phyloP scores from a whole-genome alignment of 169 alveolate species.

The Plasmodium vivax region DNA sequence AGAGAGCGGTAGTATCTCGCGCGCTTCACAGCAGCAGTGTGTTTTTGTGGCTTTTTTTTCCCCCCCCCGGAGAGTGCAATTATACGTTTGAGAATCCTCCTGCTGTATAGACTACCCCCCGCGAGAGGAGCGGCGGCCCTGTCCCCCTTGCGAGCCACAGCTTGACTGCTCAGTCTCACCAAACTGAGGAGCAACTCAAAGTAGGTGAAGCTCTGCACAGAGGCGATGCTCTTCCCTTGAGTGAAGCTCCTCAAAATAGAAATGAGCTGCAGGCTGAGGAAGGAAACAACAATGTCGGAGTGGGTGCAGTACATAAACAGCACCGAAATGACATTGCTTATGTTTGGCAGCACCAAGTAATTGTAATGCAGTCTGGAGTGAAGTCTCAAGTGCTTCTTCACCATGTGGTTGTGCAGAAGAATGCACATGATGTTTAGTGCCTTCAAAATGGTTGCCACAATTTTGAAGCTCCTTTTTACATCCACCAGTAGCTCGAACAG shows the following conservation, averaged over 20 bases:
- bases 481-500: constrained; percentile 32
- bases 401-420: constrained; percentile 55
- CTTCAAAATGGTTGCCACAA: constrained; percentile 18
- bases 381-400: constrained; percentile 32
- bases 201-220: constrained; percentile 31
- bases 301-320: constrained; percentile 57
- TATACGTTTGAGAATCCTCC: neutral
- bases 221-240: constrained; percentile 21
- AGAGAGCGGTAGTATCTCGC: neutral
- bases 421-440: constrained; percentile 59
- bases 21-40: neutral
- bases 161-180: neutral
- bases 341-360: constrained; percentile 60
- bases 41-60: neutral
- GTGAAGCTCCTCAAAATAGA: constrained; percentile 50
- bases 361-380: constrained; percentile 63
- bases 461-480: constrained; percentile 34
- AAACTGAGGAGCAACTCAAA: constrained; percentile 19
- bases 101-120: neutral
- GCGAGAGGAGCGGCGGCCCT: neutral
- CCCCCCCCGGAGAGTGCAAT: neutral
- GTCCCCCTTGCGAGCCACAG: neutral
- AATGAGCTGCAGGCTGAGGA: constrained; percentile 61
- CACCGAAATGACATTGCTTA: constrained; percentile 32
- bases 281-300: constrained; percentile 34